Evolutionary conservation across 78 protist species (phyloP).

Genomic region (Dictyostelium discoideum): DNA sequence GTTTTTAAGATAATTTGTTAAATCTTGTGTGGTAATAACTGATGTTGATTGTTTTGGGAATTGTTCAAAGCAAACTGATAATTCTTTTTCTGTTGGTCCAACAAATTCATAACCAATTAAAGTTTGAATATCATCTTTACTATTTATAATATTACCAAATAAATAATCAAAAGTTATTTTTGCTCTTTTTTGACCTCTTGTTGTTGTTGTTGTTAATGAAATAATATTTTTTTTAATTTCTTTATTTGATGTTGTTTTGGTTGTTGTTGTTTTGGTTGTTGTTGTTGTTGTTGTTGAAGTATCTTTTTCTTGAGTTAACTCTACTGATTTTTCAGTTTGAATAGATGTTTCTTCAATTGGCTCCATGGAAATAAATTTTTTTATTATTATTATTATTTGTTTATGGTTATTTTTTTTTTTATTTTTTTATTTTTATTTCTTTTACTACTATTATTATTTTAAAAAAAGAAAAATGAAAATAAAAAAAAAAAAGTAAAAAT

Average conservation of each 20-base stretch:
- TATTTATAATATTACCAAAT: neutral
- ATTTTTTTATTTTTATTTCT: too few species aligned
- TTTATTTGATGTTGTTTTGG: neutral
- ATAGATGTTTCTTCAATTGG: neutral
- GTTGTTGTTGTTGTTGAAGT: neutral
- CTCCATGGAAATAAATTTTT: too few species aligned
- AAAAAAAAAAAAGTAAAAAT: too few species aligned
- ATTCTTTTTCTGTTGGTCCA: conserved; percentile 52
- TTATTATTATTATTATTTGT: neutral
- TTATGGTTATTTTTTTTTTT: too few species aligned
- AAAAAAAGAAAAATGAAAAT: too few species aligned
- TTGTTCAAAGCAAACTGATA: conserved; percentile 15
- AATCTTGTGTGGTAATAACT: neutral
- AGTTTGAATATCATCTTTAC: conserved; percentile 11
- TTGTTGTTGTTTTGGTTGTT: neutral
- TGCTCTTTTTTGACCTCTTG: conserved; percentile 26
- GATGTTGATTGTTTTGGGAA: conserved; percentile 13
- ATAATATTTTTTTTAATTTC: neutral
- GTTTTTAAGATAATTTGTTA: conserved; percentile 16
- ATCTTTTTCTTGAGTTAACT: neutral
- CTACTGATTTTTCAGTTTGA: neutral
- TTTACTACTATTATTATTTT: too few species aligned
- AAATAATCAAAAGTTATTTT: conserved; percentile 19
- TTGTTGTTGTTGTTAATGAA: neutral
- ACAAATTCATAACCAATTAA: conserved; percentile 40